Evolutionary conservation across 129 eudicot genomes (phyloP).

Genomic region (Chrysanthemum lavandulifolium): DNA sequence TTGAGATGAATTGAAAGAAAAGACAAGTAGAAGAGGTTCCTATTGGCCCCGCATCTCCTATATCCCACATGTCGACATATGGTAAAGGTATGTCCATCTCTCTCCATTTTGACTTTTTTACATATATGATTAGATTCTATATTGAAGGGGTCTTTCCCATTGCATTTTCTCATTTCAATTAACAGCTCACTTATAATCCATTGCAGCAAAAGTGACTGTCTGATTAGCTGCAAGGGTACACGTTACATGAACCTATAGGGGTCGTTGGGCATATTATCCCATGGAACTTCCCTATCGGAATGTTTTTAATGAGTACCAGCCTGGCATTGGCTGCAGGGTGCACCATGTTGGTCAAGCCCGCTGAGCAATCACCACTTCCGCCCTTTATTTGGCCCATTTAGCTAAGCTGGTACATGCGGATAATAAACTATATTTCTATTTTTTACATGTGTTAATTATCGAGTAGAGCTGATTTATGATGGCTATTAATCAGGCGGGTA

Average conservation of each 20-base stretch:
- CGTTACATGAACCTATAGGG: slow-evolving; percentile 79
- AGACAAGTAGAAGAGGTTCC: too few species aligned
- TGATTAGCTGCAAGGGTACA: slow-evolving; percentile 64
- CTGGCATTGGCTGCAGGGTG: slow-evolving; percentile 95
- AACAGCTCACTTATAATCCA: too few species aligned
- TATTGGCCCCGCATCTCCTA: too few species aligned
- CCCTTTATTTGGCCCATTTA: slow-evolving; percentile 73
- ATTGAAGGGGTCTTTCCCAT: too few species aligned
- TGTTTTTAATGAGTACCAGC: slow-evolving; percentile 65
- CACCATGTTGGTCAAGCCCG: slow-evolving; percentile 89
- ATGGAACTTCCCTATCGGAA: slow-evolving; percentile 77
- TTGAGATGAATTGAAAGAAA: not conserved
- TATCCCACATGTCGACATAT: too few species aligned
- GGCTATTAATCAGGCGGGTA: slow-evolving; percentile 56
- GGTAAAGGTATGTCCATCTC: too few species aligned
- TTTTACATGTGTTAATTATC: not conserved
- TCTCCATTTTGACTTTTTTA: too few species aligned
- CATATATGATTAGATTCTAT: too few species aligned
- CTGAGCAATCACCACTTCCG: slow-evolving; percentile 94
- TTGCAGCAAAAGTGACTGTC: slow-evolving; percentile 34
- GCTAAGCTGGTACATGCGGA: slow-evolving; percentile 56
- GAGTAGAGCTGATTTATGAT: not conserved
- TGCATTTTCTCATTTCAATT: too few species aligned
- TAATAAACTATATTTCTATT: not conserved
- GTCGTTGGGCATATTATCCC: slow-evolving; percentile 79